A percentile compares a stretch with the other conserved stretches of the same genome.
Evolutionary conservation across 345 rosid genomes (phyloP).

Genomic region (Bruguiera gymnorhiza): DNA sequence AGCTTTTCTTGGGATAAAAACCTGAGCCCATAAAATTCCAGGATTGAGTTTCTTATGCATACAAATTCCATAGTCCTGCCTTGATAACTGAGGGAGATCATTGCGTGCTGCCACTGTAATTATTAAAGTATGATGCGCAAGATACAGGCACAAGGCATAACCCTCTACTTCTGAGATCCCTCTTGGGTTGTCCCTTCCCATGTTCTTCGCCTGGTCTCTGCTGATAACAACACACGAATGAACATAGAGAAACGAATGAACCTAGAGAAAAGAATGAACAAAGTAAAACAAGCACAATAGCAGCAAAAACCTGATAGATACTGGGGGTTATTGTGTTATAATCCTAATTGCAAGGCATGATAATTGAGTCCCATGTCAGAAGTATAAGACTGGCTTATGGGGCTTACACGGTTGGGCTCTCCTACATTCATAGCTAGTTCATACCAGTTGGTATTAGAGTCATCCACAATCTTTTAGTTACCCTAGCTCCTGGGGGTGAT

Average conservation of each 20-base stretch:
- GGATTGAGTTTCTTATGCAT: neutral
- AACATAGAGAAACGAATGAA: neutral
- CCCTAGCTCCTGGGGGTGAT: too few species aligned
- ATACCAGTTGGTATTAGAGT: too few species aligned
- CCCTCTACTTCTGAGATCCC: conserved; percentile 34
- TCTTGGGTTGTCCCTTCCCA: conserved; percentile 16
- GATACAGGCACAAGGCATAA: conserved; percentile 37
- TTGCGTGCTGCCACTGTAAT: neutral
- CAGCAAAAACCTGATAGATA: neutral
- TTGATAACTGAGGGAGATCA: neutral
- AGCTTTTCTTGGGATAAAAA: too few species aligned
- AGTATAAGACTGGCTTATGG: too few species aligned
- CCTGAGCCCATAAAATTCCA: neutral
- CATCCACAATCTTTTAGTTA: too few species aligned
- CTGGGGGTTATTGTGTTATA: too few species aligned
- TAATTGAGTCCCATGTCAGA: too few species aligned
- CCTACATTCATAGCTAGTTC: too few species aligned
- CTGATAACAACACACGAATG: neutral
- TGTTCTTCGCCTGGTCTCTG: conserved; percentile 22
- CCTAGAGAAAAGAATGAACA: neutral
- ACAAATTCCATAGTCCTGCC: neutral
- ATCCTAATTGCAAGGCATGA: too few species aligned
- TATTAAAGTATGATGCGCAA: conserved; percentile 24
- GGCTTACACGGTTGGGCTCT: too few species aligned
- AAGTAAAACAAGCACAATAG: neutral